Conservation (phyloP, 441 rosid species). For the Euphorbia corollata region DNA sequence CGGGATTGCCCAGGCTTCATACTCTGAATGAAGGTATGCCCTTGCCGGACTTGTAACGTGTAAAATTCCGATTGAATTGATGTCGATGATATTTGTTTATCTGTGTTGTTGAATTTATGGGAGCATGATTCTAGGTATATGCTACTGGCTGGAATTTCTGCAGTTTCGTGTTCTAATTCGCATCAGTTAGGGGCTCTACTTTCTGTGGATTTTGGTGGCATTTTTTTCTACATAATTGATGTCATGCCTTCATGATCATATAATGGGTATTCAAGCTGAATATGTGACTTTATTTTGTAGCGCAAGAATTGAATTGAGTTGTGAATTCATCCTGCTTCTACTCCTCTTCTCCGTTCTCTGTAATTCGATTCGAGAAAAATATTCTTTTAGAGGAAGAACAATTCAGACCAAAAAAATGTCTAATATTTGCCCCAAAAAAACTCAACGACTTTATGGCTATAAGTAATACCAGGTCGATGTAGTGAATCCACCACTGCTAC, state of each 20-base stretch:
- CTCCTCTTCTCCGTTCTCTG: neutral
- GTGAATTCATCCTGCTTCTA: neutral
- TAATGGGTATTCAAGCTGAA: neutral
- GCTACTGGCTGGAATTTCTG: neutral
- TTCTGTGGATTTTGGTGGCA: neutral
- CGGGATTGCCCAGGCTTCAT: slow-evolving; percentile 76
- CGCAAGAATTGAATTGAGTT: neutral
- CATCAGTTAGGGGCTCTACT: neutral
- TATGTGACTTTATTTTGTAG: neutral
- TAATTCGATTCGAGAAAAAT: neutral
- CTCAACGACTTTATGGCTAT: neutral
- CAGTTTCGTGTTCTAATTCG: neutral
- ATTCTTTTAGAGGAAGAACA: neutral
- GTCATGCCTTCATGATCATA: slow-evolving; percentile 6
- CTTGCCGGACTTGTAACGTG: slow-evolving; percentile 20
- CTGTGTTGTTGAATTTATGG: neutral
- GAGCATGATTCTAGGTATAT: slow-evolving; percentile 8
- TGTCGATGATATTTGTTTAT: slow-evolving; percentile 1
- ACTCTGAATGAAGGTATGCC: slow-evolving; percentile 71
- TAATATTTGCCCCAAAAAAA: neutral
- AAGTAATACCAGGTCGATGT: neutral
- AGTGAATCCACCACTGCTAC: neutral
- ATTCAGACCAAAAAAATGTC: neutral
- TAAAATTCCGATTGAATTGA: slow-evolving; percentile 17
- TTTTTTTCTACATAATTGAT: neutral